Evolutionary conservation across 805 yeast species (phyloP), one percentile per base, ranked within the genome.

Genomic region (Candida morakotiae): DNA sequence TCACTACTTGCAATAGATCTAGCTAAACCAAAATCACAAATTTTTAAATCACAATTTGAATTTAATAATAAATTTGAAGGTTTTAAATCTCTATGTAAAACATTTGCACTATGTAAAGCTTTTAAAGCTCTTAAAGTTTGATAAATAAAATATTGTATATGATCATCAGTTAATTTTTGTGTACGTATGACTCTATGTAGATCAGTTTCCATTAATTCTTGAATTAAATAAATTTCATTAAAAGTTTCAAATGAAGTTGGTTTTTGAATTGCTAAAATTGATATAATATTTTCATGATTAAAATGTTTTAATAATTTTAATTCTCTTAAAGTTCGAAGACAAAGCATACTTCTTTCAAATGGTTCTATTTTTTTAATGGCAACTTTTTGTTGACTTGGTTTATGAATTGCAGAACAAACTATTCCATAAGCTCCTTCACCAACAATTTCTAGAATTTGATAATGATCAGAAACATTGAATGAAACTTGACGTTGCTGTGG

Each of bases 341-440:
- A 87, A 52, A 89, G 83, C 80, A 91, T 77, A 34, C 91, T 75
- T 44, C 95, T 75, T 49, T 83, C 94, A 55, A 91, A 91, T 9
- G 97, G 97, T 54, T 83, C 84, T 46, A 91, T 87, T 63, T 89
- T 91, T 61, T 91, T 91, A 53, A 91, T 88, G 28, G 98, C 98
- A n/a, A 91, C 97, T 45, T 79, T 79, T 48, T 83, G 89, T 38
- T 83, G 82, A 1, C 93, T 76, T 5, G 96, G 95, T 52, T 77
- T 76, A 60, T 91, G 96, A 9, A 81, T 62, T 0, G 97, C 97
- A 9, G 91, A 78, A 58, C 96, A 81, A 9, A 91, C 98, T 9
- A 89, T 79, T 5, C 98, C 98, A 55, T 91, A 91, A 0, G 98
- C 97, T 14, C 98, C 98, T 60, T 88, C 95, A 7, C 98, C 98